A percentile compares a stretch with the other conserved stretches of the same genome.
phyloP scores from a whole-genome alignment of 306 rosid species.

The Luffa aegyptiaca region DNA sequence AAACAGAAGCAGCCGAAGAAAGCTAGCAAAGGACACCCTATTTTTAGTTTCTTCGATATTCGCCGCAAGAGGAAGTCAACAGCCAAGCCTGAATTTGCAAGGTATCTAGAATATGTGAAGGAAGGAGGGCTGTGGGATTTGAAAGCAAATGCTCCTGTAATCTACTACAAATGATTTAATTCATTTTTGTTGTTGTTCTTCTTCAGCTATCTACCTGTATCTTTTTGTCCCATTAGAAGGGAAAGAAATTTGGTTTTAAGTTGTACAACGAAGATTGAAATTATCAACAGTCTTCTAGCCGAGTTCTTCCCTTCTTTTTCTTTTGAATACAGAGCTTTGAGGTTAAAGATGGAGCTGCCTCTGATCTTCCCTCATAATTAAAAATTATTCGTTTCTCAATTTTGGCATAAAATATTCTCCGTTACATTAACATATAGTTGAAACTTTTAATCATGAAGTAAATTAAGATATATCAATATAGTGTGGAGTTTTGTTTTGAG shows the following conservation, averaged over 20 bases:
- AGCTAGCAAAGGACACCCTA: conserved; percentile 29
- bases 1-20: conserved; percentile 37
- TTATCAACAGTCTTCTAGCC: background rate
- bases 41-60: conserved; percentile 30
- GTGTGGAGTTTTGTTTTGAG: no score
- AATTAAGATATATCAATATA: no score
- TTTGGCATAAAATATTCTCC: background rate
- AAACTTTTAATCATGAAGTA: background rate
- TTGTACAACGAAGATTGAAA: background rate
- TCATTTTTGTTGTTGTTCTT: background rate
- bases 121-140: conserved; percentile 65
- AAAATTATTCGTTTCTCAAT: background rate
- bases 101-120: conserved; percentile 52
- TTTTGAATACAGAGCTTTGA: background rate
- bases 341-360: background rate
- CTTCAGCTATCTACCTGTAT: background rate
- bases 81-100: conserved; percentile 44
- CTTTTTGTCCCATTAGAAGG: background rate
- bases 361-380: background rate
- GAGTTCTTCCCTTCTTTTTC: background rate
- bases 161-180: conserved; percentile 31
- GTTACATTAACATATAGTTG: no score
- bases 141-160: conserved; percentile 39
- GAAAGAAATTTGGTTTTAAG: background rate
- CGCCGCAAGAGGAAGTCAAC: conserved; percentile 44